Evolutionary conservation across 2,329 filamentous ascomycete genomes (phyloP), one percentile per base, ranked within the genome.

Genomic region (Phoma sp.): DNA sequence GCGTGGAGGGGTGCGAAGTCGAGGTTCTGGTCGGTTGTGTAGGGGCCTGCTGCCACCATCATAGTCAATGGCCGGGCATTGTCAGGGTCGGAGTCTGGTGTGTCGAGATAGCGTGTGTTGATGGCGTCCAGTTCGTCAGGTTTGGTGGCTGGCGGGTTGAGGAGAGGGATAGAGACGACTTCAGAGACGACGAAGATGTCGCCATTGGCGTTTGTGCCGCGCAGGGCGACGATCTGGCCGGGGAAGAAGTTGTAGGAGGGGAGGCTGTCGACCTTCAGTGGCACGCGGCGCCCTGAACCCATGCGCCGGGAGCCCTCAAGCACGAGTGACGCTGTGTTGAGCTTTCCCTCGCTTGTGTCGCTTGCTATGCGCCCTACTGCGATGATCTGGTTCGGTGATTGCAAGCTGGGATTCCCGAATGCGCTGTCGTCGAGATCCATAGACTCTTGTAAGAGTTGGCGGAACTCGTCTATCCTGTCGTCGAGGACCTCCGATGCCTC

Each of bases 401-500:
- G 90, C 47, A 84, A 87, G 18, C 91, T 90, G 11, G 95, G 92
- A 71, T 91, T 96, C 40, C 93, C 93, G 73, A 99, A 96, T 0
- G 86, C 89, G 15, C 85, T 84, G 54, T 95, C 88, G 15, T 95
- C 90, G 5, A 96, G 80, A 12, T 84, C 80, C 74, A 96, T 85
- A 61, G 92, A 81, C 50, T 88, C 84, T 75, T 91, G 87, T 5
- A 96, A 81, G 1, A 92, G 75, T n/a, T 80, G 78, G 54, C 86
- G 83, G 67, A 97, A 96, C 59, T 93, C 92, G 66, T 98, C 92
- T 78, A 99, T 97, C 65, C 92, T 84, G 75, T 98, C 93, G 76
- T 99, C 95, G 7, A 98, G 83, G 37, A 96, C 91, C 74, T 96
- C 93, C 4, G 93, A 96, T 0, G 92, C 87, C 72, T 97, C 93